These are phyloP conservation scores for Cinnamomum chago DNA, from an alignment of 164 flowering plant species.

Conservation along the genomic window DNA sequence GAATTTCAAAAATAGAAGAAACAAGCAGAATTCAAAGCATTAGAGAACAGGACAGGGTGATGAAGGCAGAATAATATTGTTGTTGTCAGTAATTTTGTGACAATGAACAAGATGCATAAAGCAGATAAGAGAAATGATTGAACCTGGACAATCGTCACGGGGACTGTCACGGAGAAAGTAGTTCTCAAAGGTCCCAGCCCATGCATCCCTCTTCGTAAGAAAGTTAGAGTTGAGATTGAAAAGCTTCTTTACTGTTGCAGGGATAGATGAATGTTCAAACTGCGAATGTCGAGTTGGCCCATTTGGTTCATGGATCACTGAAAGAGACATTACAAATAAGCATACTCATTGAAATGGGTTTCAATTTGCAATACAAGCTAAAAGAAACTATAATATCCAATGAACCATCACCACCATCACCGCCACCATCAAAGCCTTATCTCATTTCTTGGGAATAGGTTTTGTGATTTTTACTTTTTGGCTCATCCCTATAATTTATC, in stretches of 20 bases:
- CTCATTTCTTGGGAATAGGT: not conserved
- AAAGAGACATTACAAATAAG: conserved; percentile 24
- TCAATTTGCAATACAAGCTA: conserved; percentile 8
- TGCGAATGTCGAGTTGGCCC: conserved; percentile 82
- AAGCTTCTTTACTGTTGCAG: conserved; percentile 94
- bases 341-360: not conserved
- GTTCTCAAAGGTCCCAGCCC: conserved; percentile 93
- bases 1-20: not conserved
- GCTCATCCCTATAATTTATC: not conserved
- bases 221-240: conserved; percentile 83
- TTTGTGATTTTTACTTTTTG: not conserved
- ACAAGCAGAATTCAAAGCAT: not conserved
- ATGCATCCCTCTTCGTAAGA: conserved; percentile 92
- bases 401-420: no score
- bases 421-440: not conserved
- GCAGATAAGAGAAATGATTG: not conserved
- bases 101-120: not conserved
- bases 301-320: conserved; percentile 80
- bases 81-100: not conserved
- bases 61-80: no score
- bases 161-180: conserved; percentile 63
- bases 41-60: not conserved
- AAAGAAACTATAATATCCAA: not conserved
- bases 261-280: conserved; percentile 85
- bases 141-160: conserved; percentile 92